Base-by-base conservation (phyloP, 2,329 filamentous ascomycete genomes). In the Ascosphaera pollenicola region DNA sequence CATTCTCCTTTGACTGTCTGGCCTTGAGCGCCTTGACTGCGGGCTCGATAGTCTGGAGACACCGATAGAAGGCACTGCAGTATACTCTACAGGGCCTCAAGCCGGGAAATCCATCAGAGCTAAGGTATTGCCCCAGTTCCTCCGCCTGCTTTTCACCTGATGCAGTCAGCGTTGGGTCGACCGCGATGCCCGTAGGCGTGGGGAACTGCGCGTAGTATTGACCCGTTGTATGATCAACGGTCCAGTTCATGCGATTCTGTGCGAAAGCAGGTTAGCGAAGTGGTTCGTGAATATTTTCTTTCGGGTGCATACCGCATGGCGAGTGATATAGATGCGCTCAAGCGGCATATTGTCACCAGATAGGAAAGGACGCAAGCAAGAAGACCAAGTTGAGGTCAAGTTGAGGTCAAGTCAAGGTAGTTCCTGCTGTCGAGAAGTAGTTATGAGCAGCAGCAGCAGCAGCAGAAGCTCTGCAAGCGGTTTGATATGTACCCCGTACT, bases 201-300 rank as follows among this genome's bases (percentile, higher is more conserved):
- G 68, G 73, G 46, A 89, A 73, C 42, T 65, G 66, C 17, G 78
- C 65, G 40, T 68, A 70, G 63, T 95, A 95, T 48, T 67, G 68
- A 39, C 89, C 87, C 30, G 81, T 87, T 44, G 68, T 62, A 36
- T 75, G 73, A 58, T 95, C 76, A 43, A 95, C 81, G 35, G 73
- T 72, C 83, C 85, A 95, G 55, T 79, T 84, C 46, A 80, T 77
- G 45, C 89, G 83, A 59, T 92, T 93, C 85, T 91, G 56, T 15
- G 38, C 15, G 8, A 21, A 38, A 21, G 16, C 37, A 16, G 30
- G 41, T 42, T 39, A 32, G 36, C 44, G 44, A 28, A 32, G 21
- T 19, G 36, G 28, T 10, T 41, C 21, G 18, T 18, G 8, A 42
- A 18, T 37, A 32, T 18, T 30, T 21, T 26, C 32, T 34, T 31